Percentiles rank a stretch among this genome's conserved stretches.
These are phyloP conservation scores for Boletus vinaceobasis DNA, from an alignment of 768 basidiomycete genomes.

Conservation along the genomic window DNA sequence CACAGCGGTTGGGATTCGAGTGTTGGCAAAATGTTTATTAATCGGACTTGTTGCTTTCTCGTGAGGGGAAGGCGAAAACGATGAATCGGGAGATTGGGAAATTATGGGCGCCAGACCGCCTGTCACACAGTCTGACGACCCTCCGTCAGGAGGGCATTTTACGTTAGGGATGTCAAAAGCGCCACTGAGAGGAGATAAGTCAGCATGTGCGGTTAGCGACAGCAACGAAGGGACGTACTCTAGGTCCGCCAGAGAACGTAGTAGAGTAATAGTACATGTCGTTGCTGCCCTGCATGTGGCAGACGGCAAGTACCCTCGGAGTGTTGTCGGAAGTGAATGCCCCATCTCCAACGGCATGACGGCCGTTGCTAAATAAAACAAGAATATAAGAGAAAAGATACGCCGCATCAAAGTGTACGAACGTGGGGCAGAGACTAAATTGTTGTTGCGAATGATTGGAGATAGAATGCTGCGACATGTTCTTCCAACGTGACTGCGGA, in stretches of 20 bases:
- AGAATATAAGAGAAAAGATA: slow-evolving; percentile 11
- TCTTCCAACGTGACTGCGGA: slow-evolving; percentile 73
- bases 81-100: slow-evolving; percentile 41
- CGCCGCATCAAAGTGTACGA: slow-evolving; percentile 28
- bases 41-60: slow-evolving; percentile 20
- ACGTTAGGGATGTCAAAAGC: slow-evolving; percentile 88
- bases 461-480: slow-evolving; percentile 72
- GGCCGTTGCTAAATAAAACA: slow-evolving; percentile 69
- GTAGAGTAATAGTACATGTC: slow-evolving; percentile 90
- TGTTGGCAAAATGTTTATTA: slow-evolving; percentile 14
- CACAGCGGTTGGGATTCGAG: slow-evolving; percentile 28
- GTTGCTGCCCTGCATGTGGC: slow-evolving; percentile 76
- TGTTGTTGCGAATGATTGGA: slow-evolving; percentile 69
- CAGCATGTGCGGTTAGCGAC: background rate
- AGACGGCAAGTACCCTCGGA: slow-evolving; percentile 81
- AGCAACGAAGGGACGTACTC: slow-evolving; percentile 47
- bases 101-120: slow-evolving; percentile 73
- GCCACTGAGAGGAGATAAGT: slow-evolving; percentile 57
- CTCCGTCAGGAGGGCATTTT: slow-evolving; percentile 95
- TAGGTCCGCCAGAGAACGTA: slow-evolving; percentile 91
- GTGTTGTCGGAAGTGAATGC: slow-evolving; percentile 75
- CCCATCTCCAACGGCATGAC: slow-evolving; percentile 97
- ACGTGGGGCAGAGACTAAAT: slow-evolving; percentile 97
- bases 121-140: slow-evolving; percentile 96
- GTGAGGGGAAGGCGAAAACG: slow-evolving; percentile 29